phyloP scores from a whole-genome alignment of 352 stramenopile genomes.

The Pythium sp. region DNA sequence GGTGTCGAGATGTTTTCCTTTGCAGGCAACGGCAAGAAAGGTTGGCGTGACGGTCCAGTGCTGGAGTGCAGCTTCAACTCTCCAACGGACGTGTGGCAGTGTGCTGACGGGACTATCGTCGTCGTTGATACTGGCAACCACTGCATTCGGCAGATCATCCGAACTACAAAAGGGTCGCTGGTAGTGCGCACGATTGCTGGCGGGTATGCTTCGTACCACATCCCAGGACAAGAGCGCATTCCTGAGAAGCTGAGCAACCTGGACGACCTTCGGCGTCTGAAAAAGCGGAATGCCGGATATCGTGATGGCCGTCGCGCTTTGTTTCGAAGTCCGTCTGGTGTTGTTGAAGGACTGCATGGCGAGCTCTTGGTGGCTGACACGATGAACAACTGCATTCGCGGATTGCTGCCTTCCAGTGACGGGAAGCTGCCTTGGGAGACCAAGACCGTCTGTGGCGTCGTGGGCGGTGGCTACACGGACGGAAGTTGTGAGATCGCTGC shows the following conservation, averaged over 20 bases:
- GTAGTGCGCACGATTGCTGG: slow-evolving; percentile 40
- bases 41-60: slow-evolving; percentile 39
- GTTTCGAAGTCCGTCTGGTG: slow-evolving; percentile 37
- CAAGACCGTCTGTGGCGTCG: slow-evolving; percentile 30
- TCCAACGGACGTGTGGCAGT: slow-evolving; percentile 36
- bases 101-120: slow-evolving; percentile 33
- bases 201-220: slow-evolving; percentile 13
- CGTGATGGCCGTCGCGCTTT: slow-evolving; percentile 31
- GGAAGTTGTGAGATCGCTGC: slow-evolving; percentile 29
- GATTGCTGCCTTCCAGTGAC: slow-evolving; percentile 19
- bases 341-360: slow-evolving; percentile 26
- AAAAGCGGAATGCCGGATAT: slow-evolving; percentile 25
- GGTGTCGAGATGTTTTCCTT: slow-evolving; percentile 43
- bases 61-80: slow-evolving; percentile 39
- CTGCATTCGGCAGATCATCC: slow-evolving; percentile 45
- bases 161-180: slow-evolving; percentile 23
- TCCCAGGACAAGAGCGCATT: slow-evolving; percentile 1
- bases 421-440: slow-evolving; percentile 21
- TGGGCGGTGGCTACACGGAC: slow-evolving; percentile 26
- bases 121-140: slow-evolving; percentile 54
- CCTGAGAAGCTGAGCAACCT: neutral
- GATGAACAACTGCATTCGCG: slow-evolving; percentile 60
- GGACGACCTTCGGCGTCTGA: slow-evolving; percentile 8
- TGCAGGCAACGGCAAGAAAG: slow-evolving; percentile 41
- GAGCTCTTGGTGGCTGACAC: slow-evolving; percentile 50